Percentiles rank a stretch among this genome's conserved stretches.
Evolutionary conservation across 106 monocot species (phyloP).

Genomic region (Dendrobium chrysotoxum): DNA sequence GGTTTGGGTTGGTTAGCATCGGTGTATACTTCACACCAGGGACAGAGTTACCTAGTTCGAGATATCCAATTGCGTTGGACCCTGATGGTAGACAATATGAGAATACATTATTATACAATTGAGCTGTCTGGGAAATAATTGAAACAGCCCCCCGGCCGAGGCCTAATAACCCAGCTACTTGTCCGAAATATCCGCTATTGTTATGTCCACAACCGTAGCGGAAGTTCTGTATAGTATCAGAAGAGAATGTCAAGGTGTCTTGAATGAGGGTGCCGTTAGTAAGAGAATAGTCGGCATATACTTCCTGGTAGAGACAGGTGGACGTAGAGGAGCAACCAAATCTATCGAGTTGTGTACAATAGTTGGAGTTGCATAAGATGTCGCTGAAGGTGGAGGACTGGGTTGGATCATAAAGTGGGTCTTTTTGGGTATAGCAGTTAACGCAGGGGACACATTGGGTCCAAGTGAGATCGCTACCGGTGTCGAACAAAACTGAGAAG

Average conservation of each 20-base stretch:
- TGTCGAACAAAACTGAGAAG: slow-evolving; percentile 2
- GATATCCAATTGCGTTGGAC: slow-evolving; percentile 22
- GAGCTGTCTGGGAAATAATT: slow-evolving; percentile 19
- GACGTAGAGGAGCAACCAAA: background rate
- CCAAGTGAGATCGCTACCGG: slow-evolving; percentile 23
- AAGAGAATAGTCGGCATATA: too few relatives aligned
- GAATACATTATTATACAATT: slow-evolving; percentile 18
- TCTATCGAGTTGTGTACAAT: slow-evolving; percentile 9
- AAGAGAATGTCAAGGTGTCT: too few relatives aligned
- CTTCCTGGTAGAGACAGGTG: too few relatives aligned
- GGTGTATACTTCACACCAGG: too few relatives aligned
- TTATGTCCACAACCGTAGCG: too few relatives aligned
- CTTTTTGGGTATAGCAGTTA: slow-evolving; percentile 10
- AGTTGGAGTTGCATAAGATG: slow-evolving; percentile 21
- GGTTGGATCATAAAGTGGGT: slow-evolving; percentile 9
- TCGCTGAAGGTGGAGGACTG: slow-evolving; percentile 9
- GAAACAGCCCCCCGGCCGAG: background rate
- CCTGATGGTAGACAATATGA: slow-evolving; percentile 43
- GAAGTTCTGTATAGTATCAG: too few relatives aligned
- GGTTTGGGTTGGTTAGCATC: too few relatives aligned
- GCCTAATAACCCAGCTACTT: too few relatives aligned
- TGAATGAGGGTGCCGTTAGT: too few relatives aligned
- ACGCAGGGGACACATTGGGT: slow-evolving; percentile 10
- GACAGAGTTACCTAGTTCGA: slow-evolving; percentile 1
- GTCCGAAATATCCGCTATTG: too few relatives aligned